These are phyloP conservation scores for Exophiala mesophila DNA, from an alignment of 2,329 filamentous ascomycete species.

Conservation along the genomic window DNA sequence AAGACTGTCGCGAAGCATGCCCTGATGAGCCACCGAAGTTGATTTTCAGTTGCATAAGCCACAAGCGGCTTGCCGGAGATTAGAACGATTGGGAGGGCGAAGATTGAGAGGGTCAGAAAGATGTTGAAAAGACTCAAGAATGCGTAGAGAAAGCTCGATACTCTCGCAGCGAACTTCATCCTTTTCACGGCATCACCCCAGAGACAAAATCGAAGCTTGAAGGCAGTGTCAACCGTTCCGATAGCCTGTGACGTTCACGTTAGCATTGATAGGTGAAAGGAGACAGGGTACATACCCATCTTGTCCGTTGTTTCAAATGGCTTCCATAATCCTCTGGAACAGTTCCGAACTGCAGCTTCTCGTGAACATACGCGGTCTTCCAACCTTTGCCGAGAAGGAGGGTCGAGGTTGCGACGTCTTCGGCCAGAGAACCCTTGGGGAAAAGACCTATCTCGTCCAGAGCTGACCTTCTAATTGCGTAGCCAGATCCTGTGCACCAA, in stretches of 20 bases:
- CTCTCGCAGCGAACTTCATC: constrained; percentile 55
- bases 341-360: constrained; percentile 29
- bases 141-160: constrained; percentile 56
- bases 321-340: constrained; percentile 35
- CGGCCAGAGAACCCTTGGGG: constrained; percentile 31
- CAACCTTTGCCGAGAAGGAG: constrained; percentile 30
- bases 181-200: constrained; percentile 49
- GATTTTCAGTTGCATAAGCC: constrained; percentile 48
- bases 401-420: constrained; percentile 30
- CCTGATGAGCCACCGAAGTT: constrained; percentile 57
- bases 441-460: constrained; percentile 31
- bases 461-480: constrained; percentile 28
- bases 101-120: constrained; percentile 50
- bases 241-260: constrained; percentile 33
- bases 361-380: constrained; percentile 29
- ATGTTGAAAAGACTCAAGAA: constrained; percentile 54
- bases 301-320: constrained; percentile 36
- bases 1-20: constrained; percentile 50
- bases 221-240: constrained; percentile 53
- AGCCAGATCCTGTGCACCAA: constrained; percentile 33
- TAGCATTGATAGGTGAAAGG: constrained; percentile 1
- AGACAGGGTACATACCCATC: constrained; percentile 30
- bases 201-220: constrained; percentile 58
- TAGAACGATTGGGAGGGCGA: constrained; percentile 57
- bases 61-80: constrained; percentile 54